Conservation (phyloP, 345 rosid species). For the Lagerstroemia speciosa region DNA sequence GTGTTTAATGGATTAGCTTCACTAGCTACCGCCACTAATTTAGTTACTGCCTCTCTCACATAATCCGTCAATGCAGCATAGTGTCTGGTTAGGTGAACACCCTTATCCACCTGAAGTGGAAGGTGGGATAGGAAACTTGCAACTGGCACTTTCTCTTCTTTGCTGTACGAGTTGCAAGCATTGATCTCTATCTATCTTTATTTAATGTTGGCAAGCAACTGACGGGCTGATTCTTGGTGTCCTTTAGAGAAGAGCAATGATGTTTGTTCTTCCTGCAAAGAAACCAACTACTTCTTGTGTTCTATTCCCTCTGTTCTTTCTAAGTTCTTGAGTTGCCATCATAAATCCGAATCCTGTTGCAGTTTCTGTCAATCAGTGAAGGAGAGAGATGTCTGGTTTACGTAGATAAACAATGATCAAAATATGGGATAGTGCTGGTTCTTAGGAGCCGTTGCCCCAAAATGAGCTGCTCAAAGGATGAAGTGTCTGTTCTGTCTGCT, state of each 20-base stretch:
- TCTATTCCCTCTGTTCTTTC: too few relatives aligned
- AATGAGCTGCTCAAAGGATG: background rate
- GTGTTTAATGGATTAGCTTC: background rate
- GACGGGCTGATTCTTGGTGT: background rate
- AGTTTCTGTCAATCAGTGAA: background rate
- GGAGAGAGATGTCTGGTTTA: background rate
- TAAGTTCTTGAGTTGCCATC: too few relatives aligned
- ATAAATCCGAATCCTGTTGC: background rate
- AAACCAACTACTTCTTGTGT: background rate
- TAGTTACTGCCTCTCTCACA: background rate
- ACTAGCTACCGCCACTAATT: background rate
- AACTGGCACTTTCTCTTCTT: background rate
- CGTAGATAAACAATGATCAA: background rate
- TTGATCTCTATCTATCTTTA: background rate
- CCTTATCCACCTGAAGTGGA: background rate
- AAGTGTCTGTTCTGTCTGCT: background rate
- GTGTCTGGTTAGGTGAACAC: background rate
- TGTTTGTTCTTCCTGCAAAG: background rate
- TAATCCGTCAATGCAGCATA: background rate
- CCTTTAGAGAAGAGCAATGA: background rate
- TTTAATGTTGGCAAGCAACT: background rate
- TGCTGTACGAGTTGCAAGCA: background rate
- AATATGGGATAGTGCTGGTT: background rate
- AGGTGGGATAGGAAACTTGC: background rate
- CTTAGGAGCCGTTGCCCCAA: background rate